A percentile compares a stretch with the other conserved stretches of the same genome.
Evolutionary conservation across 495 filamentous ascomycete species (phyloP).

Genomic region (Cercophora samala): DNA sequence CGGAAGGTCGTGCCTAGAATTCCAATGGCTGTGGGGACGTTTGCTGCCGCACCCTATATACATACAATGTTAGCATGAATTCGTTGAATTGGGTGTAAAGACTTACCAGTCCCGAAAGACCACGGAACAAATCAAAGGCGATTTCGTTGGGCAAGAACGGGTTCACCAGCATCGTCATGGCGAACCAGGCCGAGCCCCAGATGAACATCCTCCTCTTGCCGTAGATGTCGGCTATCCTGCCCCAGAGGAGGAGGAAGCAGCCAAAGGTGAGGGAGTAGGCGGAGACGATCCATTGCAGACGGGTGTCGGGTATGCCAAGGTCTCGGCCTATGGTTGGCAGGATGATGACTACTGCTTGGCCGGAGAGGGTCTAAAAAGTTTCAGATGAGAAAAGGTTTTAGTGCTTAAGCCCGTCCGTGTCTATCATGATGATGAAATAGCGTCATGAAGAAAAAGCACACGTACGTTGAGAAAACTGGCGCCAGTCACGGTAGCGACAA

Average conservation of each 20-base stretch:
- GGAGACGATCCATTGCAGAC: conserved; percentile 62
- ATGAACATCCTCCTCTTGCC: conserved; percentile 69
- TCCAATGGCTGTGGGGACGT: conserved; percentile 63
- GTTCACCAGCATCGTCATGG: conserved; percentile 59
- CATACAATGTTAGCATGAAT: background rate
- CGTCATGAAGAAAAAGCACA: background rate
- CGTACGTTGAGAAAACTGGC: conserved; percentile 56
- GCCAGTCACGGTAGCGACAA: conserved; percentile 49
- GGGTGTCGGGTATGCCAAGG: conserved; percentile 51
- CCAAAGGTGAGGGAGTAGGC: conserved; percentile 63
- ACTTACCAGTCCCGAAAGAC: conserved; percentile 65
- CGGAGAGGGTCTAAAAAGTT: conserved; percentile 59
- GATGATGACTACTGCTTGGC: conserved; percentile 59
- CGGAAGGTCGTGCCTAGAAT: conserved; percentile 60
- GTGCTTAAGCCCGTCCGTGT: background rate
- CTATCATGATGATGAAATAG: too few species aligned
- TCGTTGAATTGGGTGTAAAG: background rate
- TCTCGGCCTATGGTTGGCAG: conserved; percentile 55
- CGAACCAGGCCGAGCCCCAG: conserved; percentile 60
- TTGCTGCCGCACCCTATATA: conserved; percentile 57
- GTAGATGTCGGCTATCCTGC: conserved; percentile 69
- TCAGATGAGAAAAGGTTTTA: too few species aligned
- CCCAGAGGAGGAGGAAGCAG: conserved; percentile 70
- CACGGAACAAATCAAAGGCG: conserved; percentile 66
- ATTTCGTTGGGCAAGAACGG: conserved; percentile 65